A percentile compares a stretch with the other conserved stretches of the same genome.
Conservation (phyloP, 2,329 filamentous ascomycete species). For the Coniochaeta prunicola region DNA sequence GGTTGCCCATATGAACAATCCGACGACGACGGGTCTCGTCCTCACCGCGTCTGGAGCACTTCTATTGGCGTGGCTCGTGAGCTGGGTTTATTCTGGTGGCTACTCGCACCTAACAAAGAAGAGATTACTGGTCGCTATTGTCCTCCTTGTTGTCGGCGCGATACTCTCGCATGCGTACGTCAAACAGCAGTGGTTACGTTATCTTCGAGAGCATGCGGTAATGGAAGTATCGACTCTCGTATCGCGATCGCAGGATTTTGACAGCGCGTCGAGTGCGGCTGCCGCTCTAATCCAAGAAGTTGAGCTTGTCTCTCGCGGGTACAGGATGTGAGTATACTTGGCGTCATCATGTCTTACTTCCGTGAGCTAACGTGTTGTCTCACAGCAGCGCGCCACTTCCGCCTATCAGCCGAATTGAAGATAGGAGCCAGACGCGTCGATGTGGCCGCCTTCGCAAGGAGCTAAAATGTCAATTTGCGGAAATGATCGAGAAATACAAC, state of each 20-base stretch:
- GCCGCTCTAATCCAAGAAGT: slow-evolving; percentile 86
- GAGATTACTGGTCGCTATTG: slow-evolving; percentile 37
- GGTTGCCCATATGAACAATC: slow-evolving; percentile 19
- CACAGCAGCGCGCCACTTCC: slow-evolving; percentile 82
- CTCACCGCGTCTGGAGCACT: slow-evolving; percentile 58
- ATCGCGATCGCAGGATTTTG: slow-evolving; percentile 70
- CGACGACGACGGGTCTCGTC: slow-evolving; percentile 34
- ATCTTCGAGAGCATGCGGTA: slow-evolving; percentile 68
- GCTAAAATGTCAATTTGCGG: slow-evolving; percentile 62
- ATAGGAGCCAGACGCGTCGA: slow-evolving; percentile 68
- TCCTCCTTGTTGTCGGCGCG: slow-evolving; percentile 45
- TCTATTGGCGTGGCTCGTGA: slow-evolving; percentile 62
- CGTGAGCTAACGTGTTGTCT: slow-evolving; percentile 6
- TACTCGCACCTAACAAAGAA: slow-evolving; percentile 48
- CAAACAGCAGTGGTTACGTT: slow-evolving; percentile 73
- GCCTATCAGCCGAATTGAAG: slow-evolving; percentile 87
- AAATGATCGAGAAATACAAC: slow-evolving; percentile 64
- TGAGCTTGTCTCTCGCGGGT: slow-evolving; percentile 88
- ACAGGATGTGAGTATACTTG: slow-evolving; percentile 58
- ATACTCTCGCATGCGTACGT: slow-evolving; percentile 64
- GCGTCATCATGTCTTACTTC: background rate
- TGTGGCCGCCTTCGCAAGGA: slow-evolving; percentile 73
- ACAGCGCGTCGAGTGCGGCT: slow-evolving; percentile 67
- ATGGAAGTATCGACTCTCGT: slow-evolving; percentile 63
- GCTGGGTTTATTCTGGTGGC: slow-evolving; percentile 56